phyloP scores from a whole-genome alignment of 1,139 yeast species.

The Blastobotrys serpentis region DNA sequence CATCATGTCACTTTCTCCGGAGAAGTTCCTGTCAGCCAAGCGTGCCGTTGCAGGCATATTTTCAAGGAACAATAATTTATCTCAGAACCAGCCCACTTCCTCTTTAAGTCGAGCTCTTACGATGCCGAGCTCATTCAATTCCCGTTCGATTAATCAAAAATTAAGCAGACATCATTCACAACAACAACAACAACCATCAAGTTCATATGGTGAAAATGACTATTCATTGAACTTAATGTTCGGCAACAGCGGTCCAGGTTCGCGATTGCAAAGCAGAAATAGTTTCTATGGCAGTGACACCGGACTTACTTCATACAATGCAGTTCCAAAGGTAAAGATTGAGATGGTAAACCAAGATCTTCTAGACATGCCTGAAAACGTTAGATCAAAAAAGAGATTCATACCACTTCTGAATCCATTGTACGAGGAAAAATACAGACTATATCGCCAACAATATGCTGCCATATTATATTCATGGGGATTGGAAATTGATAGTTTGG shows the following conservation, averaged over 20 bases:
- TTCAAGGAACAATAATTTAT: conserved; percentile 15
- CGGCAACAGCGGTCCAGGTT: conserved; percentile 20
- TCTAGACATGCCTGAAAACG: conserved; percentile 43
- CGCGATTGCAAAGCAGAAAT: conserved; percentile 24
- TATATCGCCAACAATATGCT: conserved; percentile 73
- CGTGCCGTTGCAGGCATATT: conserved; percentile 35
- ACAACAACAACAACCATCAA: conserved; percentile 5
- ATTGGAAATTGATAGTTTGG: conserved; percentile 69
- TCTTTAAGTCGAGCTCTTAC: not conserved
- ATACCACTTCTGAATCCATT: conserved; percentile 45
- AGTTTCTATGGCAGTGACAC: conserved; percentile 24
- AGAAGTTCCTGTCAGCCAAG: conserved; percentile 27
- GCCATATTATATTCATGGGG: conserved; percentile 84
- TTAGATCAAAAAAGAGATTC: not conserved
- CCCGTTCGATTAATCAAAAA: not conserved
- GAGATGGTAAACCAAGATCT: conserved; percentile 57
- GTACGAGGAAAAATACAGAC: conserved; percentile 46
- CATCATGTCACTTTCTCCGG: conserved; percentile 29
- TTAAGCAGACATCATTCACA: not conserved
- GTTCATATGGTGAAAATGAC: conserved; percentile 22
- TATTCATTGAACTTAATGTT: conserved; percentile 21
- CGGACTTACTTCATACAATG: conserved; percentile 2
- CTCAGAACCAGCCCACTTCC: not conserved
- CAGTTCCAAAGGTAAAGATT: conserved; percentile 37
- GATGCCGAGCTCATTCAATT: not conserved